A percentile compares a stretch with the other conserved stretches of the same genome.
Conservation (phyloP, 352 stramenopile genomes). For the Phytopythium sindhum region DNA sequence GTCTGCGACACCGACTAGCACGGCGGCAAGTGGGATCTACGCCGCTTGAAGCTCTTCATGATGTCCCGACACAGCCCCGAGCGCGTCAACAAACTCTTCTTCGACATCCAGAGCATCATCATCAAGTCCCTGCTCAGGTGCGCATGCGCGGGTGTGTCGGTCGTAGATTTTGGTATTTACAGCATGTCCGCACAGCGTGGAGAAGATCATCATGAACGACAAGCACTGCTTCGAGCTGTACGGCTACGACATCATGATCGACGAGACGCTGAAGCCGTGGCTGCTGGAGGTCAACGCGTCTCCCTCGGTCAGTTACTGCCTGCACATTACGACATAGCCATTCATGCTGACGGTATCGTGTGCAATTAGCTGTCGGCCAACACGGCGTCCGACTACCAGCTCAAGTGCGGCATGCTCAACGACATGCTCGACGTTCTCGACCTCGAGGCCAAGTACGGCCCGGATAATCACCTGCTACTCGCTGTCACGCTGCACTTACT, state of each 20-base stretch:
- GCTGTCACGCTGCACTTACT: background rate
- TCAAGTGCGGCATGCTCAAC: slow-evolving; percentile 93
- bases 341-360: background rate
- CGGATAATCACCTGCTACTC: background rate
- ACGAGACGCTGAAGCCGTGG: slow-evolving; percentile 90
- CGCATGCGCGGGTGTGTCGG: background rate
- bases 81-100: slow-evolving; percentile 85
- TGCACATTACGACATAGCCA: background rate
- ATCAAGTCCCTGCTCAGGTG: slow-evolving; percentile 80
- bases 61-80: slow-evolving; percentile 84
- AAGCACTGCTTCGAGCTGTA: slow-evolving; percentile 96
- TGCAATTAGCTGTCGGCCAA: slow-evolving; percentile 80
- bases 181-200: slow-evolving; percentile 37
- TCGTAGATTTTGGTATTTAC: background rate
- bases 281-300: slow-evolving; percentile 93
- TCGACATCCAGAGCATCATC: slow-evolving; percentile 89
- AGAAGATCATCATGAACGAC: slow-evolving; percentile 95
- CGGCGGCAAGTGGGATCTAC: slow-evolving; percentile 91
- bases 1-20: slow-evolving; percentile 29
- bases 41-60: slow-evolving; percentile 90
- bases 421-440: slow-evolving; percentile 95
- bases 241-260: slow-evolving; percentile 92
- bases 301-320: slow-evolving; percentile 55
- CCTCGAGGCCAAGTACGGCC: slow-evolving; percentile 75
- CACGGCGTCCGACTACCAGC: slow-evolving; percentile 88